Evolutionary conservation across 441 rosid species (phyloP), one percentile per base, ranked within the genome.

Genomic region (Adansonia madagascariensis): DNA sequence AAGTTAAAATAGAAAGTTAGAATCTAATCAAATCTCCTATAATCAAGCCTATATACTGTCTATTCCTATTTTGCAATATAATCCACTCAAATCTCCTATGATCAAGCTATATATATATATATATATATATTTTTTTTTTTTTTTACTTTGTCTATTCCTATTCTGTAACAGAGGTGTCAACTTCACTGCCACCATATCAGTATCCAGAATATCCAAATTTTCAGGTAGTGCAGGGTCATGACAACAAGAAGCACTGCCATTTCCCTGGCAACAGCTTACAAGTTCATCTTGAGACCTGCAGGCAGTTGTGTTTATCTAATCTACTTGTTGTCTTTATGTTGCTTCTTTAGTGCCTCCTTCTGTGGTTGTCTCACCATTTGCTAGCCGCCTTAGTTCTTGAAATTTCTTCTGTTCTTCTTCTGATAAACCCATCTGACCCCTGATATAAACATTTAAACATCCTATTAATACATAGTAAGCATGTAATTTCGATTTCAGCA

Each of bases 361-460:
- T 35, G 59, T 12, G 62, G 84, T 79, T 15, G 81, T 77, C 75
- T 82, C 80, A 9, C 92, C 87, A 66, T 86, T 84, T 44, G 76
- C 79, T 74, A 85, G 92, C 77, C 87, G 82, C 79, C 96, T 88
- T 46, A 20, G 75, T 79, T 90, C 94, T 75, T 82, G 98, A 71
- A 77, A 81, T 80, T 80, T 87, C 85, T 86, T 83, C 84, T 94
- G 98, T 56, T 91, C 96, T 75, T 92, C 97, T 86, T 87, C 94
- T 24, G 91, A 84, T 63, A 92, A 85, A 86, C 97, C 97, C 98
- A 96, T 92, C 83, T 88, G 95, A 78, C 99, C 99, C 93, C 99
- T 94, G 84, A 64, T 80, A 67, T 68, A 15, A 82, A 76, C 74
- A 80, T 63, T 67, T 17, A 73, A 67, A 74, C 57, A 22, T 73